Conservation (phyloP, 306 rosid species). For the Alnus glutinosa region DNA sequence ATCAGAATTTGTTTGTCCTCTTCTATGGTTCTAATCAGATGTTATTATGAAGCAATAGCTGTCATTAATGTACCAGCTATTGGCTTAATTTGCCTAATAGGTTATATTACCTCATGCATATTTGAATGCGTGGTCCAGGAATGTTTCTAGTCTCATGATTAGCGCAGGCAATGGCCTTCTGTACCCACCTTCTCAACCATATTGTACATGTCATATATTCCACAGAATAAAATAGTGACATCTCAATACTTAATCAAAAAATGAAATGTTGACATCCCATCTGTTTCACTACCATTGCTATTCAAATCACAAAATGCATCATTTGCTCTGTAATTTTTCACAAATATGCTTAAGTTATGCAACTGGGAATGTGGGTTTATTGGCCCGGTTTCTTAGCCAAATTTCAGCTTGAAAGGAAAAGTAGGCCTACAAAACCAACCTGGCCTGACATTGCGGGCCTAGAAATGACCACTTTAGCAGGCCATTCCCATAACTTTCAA, state of each 20-base stretch:
- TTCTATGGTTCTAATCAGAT: neutral
- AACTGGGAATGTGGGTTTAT: neutral
- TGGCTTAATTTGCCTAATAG: neutral
- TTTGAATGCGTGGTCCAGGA: neutral
- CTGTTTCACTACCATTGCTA: neutral
- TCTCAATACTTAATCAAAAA: neutral
- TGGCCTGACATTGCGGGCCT: slow-evolving; percentile 4
- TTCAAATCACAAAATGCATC: neutral
- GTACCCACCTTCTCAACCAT: slow-evolving; percentile 10
- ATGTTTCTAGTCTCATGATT: slow-evolving; percentile 7
- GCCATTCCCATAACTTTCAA: slow-evolving; percentile 8
- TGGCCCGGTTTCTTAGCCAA: neutral
- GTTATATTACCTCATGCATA: neutral
- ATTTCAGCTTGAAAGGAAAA: neutral
- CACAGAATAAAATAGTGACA: neutral
- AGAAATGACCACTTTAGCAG: slow-evolving; percentile 5
- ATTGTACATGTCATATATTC: neutral
- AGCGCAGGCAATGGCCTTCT: neutral
- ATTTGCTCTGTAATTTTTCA: neutral
- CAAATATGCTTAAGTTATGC: neutral
- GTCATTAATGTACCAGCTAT: neutral
- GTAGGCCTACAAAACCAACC: neutral
- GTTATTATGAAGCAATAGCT: neutral
- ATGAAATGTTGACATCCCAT: neutral
- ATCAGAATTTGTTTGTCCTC: neutral